These are phyloP conservation scores for Candida anglica DNA, from an alignment of 805 yeast species.

Conservation along the genomic window DNA sequence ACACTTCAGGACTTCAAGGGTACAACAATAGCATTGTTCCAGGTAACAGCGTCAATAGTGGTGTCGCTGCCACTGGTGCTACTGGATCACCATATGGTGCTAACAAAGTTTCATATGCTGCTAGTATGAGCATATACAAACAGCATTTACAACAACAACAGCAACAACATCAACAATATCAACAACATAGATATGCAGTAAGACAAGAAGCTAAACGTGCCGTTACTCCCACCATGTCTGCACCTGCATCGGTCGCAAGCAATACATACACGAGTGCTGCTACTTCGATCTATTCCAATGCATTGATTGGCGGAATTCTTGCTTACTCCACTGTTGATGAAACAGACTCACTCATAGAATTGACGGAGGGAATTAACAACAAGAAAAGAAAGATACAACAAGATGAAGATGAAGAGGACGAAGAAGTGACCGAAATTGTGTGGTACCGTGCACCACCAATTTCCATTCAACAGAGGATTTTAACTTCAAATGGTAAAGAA, in stretches of 20 bases:
- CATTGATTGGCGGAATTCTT: slow-evolving; percentile 35
- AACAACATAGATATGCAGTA: slow-evolving; percentile 1
- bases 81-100: not conserved
- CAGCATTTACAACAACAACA: slow-evolving; percentile 13
- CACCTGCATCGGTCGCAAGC: slow-evolving; percentile 8
- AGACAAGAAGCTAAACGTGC: slow-evolving; percentile 4
- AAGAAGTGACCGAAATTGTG: slow-evolving; percentile 25
- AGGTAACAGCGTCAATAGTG: not conserved
- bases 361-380: slow-evolving; percentile 19
- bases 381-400: slow-evolving; percentile 18
- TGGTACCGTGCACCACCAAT: slow-evolving; percentile 73
- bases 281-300: slow-evolving; percentile 31
- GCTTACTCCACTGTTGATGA: slow-evolving; percentile 26
- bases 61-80: not conserved
- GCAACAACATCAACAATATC: slow-evolving; percentile 5
- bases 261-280: slow-evolving; percentile 20
- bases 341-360: slow-evolving; percentile 10
- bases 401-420: slow-evolving; percentile 2
- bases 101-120: slow-evolving; percentile 2
- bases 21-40: slow-evolving; percentile 11
- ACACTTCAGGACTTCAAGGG: not conserved
- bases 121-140: slow-evolving; percentile 5
- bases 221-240: slow-evolving; percentile 1
- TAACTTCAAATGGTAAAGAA: slow-evolving; percentile 20
- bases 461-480: slow-evolving; percentile 17